These are phyloP conservation scores for Limtongia smithiae DNA, from an alignment of 805 yeast species.

Conservation along the genomic window DNA sequence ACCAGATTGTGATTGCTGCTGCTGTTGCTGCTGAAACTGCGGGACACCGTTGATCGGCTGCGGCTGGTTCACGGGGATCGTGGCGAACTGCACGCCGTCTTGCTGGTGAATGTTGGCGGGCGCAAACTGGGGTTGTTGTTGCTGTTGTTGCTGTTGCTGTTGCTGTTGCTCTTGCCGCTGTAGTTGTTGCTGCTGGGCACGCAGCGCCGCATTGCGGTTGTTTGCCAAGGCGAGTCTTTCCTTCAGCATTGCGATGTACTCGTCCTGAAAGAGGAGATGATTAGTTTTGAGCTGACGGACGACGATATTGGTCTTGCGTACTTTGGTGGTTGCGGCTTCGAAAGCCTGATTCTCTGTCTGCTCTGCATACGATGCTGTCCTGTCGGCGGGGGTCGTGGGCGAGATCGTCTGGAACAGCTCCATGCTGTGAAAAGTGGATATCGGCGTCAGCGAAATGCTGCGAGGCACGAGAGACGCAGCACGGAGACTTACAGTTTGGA, in stretches of 20 bases:
- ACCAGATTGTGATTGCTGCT: constrained; percentile 1
- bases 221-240: constrained; percentile 11
- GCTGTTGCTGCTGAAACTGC: constrained; percentile 20
- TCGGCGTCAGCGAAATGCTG: not conserved
- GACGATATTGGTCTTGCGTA: not conserved
- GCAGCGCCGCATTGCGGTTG: constrained; percentile 13
- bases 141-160: constrained; percentile 15
- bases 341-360: constrained; percentile 24
- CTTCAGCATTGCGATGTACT: constrained; percentile 15
- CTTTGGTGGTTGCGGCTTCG: constrained; percentile 20
- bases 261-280: constrained; percentile 16
- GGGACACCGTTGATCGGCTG: constrained; percentile 17
- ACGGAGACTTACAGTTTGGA: constrained; percentile 11
- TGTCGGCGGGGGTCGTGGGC: constrained; percentile 18
- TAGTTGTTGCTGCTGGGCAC: constrained; percentile 14
- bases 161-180: constrained; percentile 15
- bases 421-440: constrained; percentile 5
- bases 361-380: constrained; percentile 17
- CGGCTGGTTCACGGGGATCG: constrained; percentile 16
- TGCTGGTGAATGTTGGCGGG: not conserved
- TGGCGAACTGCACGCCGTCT: constrained; percentile 14
- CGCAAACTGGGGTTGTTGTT: constrained; percentile 5
- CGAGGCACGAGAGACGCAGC: not conserved
- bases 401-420: constrained; percentile 18
- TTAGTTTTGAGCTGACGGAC: not conserved